Evolutionary conservation across 148 eudicot species (phyloP).

Genomic region (Cornus florida): DNA sequence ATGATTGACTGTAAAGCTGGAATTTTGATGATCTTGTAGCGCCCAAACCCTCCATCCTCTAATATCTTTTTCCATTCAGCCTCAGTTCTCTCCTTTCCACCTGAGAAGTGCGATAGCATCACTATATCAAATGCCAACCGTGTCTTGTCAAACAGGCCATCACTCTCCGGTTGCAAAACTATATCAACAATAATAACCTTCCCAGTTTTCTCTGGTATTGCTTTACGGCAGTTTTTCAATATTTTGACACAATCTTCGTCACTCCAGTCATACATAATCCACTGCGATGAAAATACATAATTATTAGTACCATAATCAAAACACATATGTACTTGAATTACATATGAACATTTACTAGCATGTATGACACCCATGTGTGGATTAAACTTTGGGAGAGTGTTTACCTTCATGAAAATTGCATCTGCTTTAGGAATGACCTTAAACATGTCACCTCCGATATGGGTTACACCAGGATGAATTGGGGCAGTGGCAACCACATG

Average conservation of each 20-base stretch:
- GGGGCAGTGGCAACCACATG: constrained; percentile 52
- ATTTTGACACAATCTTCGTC: constrained; percentile 39
- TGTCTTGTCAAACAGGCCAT: constrained; percentile 10
- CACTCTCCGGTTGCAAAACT: constrained; percentile 17
- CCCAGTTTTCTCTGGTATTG: constrained; percentile 25
- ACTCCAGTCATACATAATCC: constrained; percentile 29
- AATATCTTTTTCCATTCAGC: constrained; percentile 27
- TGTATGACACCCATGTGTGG: too few species aligned
- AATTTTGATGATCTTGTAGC: constrained; percentile 20
- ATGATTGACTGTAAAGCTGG: constrained; percentile 20
- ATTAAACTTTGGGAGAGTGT: too few species aligned
- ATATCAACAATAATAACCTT: constrained; percentile 36
- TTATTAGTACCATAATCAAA: too few species aligned
- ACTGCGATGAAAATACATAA: neutral
- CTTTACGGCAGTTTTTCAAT: constrained; percentile 34
- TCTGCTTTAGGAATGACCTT: constrained; percentile 42
- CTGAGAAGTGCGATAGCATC: neutral
- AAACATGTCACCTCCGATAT: constrained; percentile 58
- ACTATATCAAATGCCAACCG: constrained; percentile 20
- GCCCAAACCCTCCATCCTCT: constrained; percentile 26
- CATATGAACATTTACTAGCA: too few species aligned
- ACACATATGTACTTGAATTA: too few species aligned
- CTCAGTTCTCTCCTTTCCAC: constrained; percentile 33
- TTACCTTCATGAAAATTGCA: constrained; percentile 32
- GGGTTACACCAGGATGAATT: constrained; percentile 35